Percentiles rank a stretch among this genome's conserved stretches.
Conservation (phyloP, 192 early-diverging fungal species). For the Entomortierella chlamydospora region DNA sequence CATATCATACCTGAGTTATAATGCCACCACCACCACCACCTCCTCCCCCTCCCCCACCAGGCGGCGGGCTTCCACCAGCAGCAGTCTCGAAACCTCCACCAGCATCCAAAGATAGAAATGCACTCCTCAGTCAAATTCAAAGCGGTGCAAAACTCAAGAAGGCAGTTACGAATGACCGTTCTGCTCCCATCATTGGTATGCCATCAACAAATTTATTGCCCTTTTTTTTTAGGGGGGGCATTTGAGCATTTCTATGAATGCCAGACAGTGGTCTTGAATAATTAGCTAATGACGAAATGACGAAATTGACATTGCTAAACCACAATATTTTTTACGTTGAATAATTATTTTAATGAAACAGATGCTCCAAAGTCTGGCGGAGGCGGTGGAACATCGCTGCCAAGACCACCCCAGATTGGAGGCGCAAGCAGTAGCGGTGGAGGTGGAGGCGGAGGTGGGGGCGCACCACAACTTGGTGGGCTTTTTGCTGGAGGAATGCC, state of each 20-base stretch:
- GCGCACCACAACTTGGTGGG: constrained; percentile 64
- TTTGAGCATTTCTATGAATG: too few species aligned
- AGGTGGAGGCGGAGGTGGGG: constrained; percentile 43
- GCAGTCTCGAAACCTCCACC: constrained; percentile 15
- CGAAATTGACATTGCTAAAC: background rate
- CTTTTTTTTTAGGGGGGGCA: too few species aligned
- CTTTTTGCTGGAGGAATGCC: constrained; percentile 75
- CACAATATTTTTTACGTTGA: background rate
- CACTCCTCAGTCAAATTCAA: constrained; percentile 80
- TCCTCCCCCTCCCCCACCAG: constrained; percentile 55
- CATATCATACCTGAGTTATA: background rate
- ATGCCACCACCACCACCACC: constrained; percentile 59
- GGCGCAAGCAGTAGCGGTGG: constrained; percentile 22
- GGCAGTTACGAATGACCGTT: constrained; percentile 78
- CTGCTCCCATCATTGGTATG: constrained; percentile 64
- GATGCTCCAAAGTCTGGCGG: constrained; percentile 22
- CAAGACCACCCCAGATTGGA: constrained; percentile 41
- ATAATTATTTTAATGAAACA: constrained; percentile 5
- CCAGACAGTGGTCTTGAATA: too few species aligned
- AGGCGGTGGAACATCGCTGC: constrained; percentile 31
- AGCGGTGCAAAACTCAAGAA: constrained; percentile 75
- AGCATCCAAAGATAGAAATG: constrained; percentile 58
- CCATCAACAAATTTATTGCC: too few species aligned
- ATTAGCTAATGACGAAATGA: constrained; percentile 3
- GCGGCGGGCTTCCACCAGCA: constrained; percentile 25